Evolutionary conservation across 352 stramenopile species (phyloP).

Genomic region (Nannochloropsis limnetica): DNA sequence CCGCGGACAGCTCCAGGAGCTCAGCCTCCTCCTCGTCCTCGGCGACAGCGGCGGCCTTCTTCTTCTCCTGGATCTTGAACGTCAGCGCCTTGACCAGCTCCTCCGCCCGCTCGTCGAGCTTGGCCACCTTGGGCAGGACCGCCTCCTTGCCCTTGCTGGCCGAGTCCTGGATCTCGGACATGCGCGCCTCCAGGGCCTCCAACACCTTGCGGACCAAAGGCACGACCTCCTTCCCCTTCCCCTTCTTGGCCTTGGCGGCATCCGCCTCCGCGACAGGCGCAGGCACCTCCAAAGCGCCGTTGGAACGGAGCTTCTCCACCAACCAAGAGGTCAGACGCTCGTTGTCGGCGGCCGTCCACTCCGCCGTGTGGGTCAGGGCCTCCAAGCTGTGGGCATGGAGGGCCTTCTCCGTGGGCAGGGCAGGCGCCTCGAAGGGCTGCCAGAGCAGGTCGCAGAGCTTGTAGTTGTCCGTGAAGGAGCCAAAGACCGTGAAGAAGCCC

Average conservation of each 20-base stretch:
- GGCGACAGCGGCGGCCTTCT: neutral
- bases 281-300: neutral
- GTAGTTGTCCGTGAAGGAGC: constrained; percentile 32
- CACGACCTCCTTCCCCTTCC: constrained; percentile 32
- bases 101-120: constrained; percentile 16
- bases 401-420: neutral
- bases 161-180: constrained; percentile 9
- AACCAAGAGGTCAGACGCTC: constrained; percentile 18
- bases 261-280: neutral
- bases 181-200: constrained; percentile 21
- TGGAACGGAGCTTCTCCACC: neutral
- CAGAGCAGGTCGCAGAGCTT: constrained; percentile 19
- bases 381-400: neutral
- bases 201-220: constrained; percentile 28
- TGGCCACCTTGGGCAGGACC: neutral
- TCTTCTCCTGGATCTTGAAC: constrained; percentile 17
- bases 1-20: neutral
- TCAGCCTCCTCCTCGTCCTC: neutral
- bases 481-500: constrained; percentile 8
- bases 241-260: neutral
- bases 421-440: constrained; percentile 18
- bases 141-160: neutral
- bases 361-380: neutral
- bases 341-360: constrained; percentile 16
- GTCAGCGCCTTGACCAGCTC: neutral